phyloP scores from a whole-genome alignment of 2,329 filamentous ascomycete genomes.

The Pseudogymnoascus sp. region DNA sequence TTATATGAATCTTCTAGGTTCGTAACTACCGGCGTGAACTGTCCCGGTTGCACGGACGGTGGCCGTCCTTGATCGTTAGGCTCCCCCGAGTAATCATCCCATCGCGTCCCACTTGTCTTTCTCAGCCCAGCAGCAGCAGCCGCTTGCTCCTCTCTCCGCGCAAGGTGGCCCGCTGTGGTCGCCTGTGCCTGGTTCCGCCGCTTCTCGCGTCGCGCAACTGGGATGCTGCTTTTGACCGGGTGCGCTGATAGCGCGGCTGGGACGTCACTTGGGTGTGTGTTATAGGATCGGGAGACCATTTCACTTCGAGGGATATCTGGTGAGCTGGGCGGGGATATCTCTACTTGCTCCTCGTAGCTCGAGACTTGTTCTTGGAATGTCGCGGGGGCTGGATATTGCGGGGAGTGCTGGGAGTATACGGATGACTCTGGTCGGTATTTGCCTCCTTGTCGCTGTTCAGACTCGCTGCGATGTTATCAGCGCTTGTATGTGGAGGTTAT shows the following conservation, averaged over 20 bases:
- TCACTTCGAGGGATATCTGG: conserved; percentile 24
- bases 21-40: conserved; percentile 33
- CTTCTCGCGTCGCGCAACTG: conserved; percentile 27
- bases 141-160: conserved; percentile 10
- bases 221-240: conserved; percentile 25
- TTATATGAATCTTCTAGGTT: conserved; percentile 24
- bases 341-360: conserved; percentile 19
- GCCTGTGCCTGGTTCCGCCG: conserved; percentile 24
- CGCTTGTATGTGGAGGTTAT: neutral
- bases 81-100: conserved; percentile 63
- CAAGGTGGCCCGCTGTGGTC: conserved; percentile 7
- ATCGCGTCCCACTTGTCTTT: conserved; percentile 33
- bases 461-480: conserved; percentile 12
- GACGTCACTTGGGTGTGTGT: neutral
- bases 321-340: conserved; percentile 41
- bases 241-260: neutral
- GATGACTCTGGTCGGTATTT: conserved; percentile 50
- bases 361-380: conserved; percentile 13
- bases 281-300: neutral
- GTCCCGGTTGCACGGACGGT: conserved; percentile 50
- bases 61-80: conserved; percentile 50
- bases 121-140: conserved; percentile 19
- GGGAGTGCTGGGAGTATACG: conserved; percentile 53
- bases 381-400: conserved; percentile 21
- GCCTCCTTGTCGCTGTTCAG: conserved; percentile 21